A percentile compares a stretch with the other conserved stretches of the same genome.
phyloP scores from a whole-genome alignment of 306 rosid genomes.

The Vigna reflexopilosa region DNA sequence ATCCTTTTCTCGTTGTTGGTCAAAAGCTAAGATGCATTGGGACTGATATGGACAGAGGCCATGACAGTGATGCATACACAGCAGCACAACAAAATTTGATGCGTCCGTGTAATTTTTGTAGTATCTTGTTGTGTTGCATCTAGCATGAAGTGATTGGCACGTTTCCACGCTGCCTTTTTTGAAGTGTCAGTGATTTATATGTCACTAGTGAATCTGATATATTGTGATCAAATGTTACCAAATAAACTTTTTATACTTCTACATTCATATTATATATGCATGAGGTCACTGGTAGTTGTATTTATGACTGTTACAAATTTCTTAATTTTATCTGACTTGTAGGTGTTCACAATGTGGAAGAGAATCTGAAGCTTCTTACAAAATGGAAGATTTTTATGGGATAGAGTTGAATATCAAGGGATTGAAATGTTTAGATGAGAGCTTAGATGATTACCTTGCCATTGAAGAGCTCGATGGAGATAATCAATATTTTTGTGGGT shows the following conservation, averaged over 20 bases:
- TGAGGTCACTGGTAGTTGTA: constrained; percentile 23
- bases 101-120: constrained; percentile 15
- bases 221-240: constrained; percentile 28
- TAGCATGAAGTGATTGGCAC: constrained; percentile 24
- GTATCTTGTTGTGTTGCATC: constrained; percentile 35
- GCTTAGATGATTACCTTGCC: constrained; percentile 87
- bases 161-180: constrained; percentile 38
- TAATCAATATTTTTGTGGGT: constrained; percentile 91
- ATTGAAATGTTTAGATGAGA: constrained; percentile 78
- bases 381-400: constrained; percentile 96
- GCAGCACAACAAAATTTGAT: constrained; percentile 39
- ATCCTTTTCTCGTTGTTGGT: constrained; percentile 36
- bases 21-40: constrained; percentile 41
- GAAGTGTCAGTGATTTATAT: constrained; percentile 33
- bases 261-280: constrained; percentile 4
- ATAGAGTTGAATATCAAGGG: constrained; percentile 95
- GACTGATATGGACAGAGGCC: constrained; percentile 28
- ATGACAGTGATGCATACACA: constrained; percentile 34
- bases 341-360: constrained; percentile 92
- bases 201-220: constrained; percentile 27
- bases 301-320: constrained; percentile 25
- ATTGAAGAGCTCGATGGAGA: constrained; percentile 94
- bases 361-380: constrained; percentile 91
- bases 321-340: constrained; percentile 37
- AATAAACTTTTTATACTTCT: neutral